Base-by-base conservation (phyloP, 805 yeast species). In the Nakazawaea ambrosiae region DNA sequence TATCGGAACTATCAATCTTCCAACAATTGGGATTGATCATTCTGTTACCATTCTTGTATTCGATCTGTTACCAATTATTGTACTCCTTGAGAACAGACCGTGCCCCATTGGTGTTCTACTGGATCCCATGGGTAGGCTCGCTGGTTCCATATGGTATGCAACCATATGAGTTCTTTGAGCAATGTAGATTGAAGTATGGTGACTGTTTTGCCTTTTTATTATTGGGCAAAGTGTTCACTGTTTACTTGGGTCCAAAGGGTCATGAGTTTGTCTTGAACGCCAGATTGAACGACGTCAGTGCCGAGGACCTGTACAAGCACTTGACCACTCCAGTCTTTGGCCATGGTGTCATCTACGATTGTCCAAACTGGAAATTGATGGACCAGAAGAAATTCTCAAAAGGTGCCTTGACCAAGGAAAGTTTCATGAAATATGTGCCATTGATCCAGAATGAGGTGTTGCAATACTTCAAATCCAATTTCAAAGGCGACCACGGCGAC, bases 261-360 rank as follows among this genome's bases (percentile, higher is more conserved):
- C 96, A 92, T 61, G 98, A 92, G 59, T 89, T 92, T 57, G 87
- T 90, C 32, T 77, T 92, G 49, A 92, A 92, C 61, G 86, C 96
- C 30, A 89, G 85, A 62, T 69, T 83, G 37, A 75, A 79, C 22
- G 95, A 87, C 50, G 97, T 89, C 18, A 80, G 88, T 34, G 98
- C 98, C 33, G 97, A 92, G 59, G 97, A 84, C 34, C 97, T 97
- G 27, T 92, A 92, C 66, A 72, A 81, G 45, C 96, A 89, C 57
- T 72, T 92, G 61, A 92, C 98, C n/a, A 90, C 97, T n/a, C 98
- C 98, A 11, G 96, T 88, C 12, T 92, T 92, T 50, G 98, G 98
- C 51, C 78, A 88, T 54, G 98, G 97, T 53, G 98, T 92, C 38
- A 84, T 92, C 37, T 92, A 92, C 58, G 98, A 92, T 65, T 90